A percentile compares a stretch with the other conserved stretches of the same genome.
Conservation (phyloP, 139 green algal species). For the Coelastrella sp. region DNA sequence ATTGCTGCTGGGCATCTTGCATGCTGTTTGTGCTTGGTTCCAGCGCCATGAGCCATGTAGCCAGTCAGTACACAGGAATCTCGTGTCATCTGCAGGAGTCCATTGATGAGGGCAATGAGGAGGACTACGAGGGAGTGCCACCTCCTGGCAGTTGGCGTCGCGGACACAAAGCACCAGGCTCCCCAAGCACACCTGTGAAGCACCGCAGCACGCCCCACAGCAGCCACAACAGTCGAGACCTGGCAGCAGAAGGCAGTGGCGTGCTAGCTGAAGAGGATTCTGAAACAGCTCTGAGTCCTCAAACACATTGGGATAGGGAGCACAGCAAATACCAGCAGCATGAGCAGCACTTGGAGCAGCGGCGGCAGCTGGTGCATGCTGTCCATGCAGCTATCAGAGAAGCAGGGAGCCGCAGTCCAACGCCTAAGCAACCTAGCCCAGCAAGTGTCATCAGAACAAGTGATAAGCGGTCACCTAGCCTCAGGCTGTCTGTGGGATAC, state of each 20-base stretch:
- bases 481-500: not conserved
- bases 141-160: conserved; percentile 22
- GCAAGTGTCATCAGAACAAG: not conserved
- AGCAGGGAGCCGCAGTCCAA: not conserved
- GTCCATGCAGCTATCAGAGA: conserved; percentile 16
- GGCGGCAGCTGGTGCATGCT: not conserved
- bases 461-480: not conserved
- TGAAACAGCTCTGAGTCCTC: not conserved
- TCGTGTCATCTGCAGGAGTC: conserved; percentile 17
- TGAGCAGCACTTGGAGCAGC: conserved; percentile 21
- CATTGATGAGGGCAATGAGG: conserved; percentile 33
- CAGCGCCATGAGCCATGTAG: not conserved
- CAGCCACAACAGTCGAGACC: not conserved
- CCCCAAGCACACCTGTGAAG: not conserved
- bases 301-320: not conserved
- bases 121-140: not conserved
- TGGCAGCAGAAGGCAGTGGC: not conserved
- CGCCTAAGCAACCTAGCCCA: not conserved
- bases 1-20: not conserved
- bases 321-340: conserved; percentile 31
- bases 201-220: conserved; percentile 5
- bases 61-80: not conserved
- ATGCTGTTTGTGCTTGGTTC: not conserved
- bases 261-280: not conserved
- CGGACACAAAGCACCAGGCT: not conserved